Evolutionary conservation across 441 rosid genomes (phyloP), one percentile per base, ranked within the genome.

Genomic region (Erysimum cheiri): DNA sequence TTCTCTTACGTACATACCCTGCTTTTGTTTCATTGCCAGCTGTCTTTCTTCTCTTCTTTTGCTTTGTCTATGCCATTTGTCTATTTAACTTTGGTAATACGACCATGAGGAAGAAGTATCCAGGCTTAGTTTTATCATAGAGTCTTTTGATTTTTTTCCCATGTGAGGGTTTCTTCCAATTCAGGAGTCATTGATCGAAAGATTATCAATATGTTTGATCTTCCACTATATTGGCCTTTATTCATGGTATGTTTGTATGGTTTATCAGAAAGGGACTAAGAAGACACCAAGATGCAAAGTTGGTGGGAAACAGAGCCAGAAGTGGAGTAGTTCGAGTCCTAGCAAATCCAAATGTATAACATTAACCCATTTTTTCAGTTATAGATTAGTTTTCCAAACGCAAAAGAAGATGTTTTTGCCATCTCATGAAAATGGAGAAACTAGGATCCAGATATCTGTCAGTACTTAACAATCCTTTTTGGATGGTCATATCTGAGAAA

Each of bases 321-420:
- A 74, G 84, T 64, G 90, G 78, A 71, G 85, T 85, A 59, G 84
- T 87, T 68, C 84, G 61, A 37, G 67, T 90, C 55, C 83, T 86
- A 70, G 92, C 93, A 3, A 84, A 76, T 74, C 82, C 96, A 61
- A 87, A 92, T 81, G 97, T 92, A 86, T 78, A 60, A 71, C 78
- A 47, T 65, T 40, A 15, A 69, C 63, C 58, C 64, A 73, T 77
- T 77, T 77, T 80, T 55, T 37, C 70, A 54, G 15, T 43, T 11
- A 32, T 12, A 8, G 1, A 14, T 52, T 39, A 15, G 32, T 8
- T 79, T 29, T 62, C 60, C 35, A 65, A 78, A 53, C 71, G 43
- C 31, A 49, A 76, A 58, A 35, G 24, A 22, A 19, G 44, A 68
- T 58, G 56, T 39, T 73, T 73, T 63, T 81, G 2, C 77, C 70